Evolutionary conservation across 2,329 filamentous ascomycete genomes (phyloP).

Genomic region (Venturia oleaginea): DNA sequence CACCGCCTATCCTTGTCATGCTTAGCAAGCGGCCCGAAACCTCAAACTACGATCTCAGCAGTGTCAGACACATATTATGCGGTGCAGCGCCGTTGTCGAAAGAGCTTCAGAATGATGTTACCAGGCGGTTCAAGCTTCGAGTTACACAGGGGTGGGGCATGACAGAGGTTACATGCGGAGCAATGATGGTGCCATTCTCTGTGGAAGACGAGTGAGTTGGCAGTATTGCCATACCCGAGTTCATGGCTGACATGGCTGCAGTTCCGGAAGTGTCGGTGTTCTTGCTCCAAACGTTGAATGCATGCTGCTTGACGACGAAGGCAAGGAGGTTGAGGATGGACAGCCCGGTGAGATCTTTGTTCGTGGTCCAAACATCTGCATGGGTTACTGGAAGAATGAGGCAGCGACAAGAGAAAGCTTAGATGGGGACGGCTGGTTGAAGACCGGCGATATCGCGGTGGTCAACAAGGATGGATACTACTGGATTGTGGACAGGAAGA

Average conservation of each 20-base stretch:
- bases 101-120: slow-evolving; percentile 33
- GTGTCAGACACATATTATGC: slow-evolving; percentile 31
- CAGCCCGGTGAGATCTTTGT: slow-evolving; percentile 32
- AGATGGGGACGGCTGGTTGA: slow-evolving; percentile 31
- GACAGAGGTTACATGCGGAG: slow-evolving; percentile 35
- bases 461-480: slow-evolving; percentile 25
- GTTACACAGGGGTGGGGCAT: slow-evolving; percentile 35
- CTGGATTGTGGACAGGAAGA: slow-evolving; percentile 30
- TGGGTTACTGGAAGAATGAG: slow-evolving; percentile 34
- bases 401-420: slow-evolving; percentile 30
- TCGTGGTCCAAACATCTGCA: slow-evolving; percentile 31
- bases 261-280: slow-evolving; percentile 31
- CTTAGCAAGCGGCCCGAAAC: slow-evolving; percentile 35
- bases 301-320: slow-evolving; percentile 35
- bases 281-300: slow-evolving; percentile 32
- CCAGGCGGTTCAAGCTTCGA: slow-evolving; percentile 25
- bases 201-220: slow-evolving; percentile 24
- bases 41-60: slow-evolving; percentile 31
- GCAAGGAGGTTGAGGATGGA: slow-evolving; percentile 30
- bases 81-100: slow-evolving; percentile 35
- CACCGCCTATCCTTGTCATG: slow-evolving; percentile 37
- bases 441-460: slow-evolving; percentile 27
- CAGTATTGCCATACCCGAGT: background rate
- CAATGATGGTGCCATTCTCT: slow-evolving; percentile 28
- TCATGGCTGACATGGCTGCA: slow-evolving; percentile 11